A percentile compares a stretch with the other conserved stretches of the same genome.
Evolutionary conservation across 768 basidiomycete species (phyloP).

Genomic region (Crassisporium funariophilum): DNA sequence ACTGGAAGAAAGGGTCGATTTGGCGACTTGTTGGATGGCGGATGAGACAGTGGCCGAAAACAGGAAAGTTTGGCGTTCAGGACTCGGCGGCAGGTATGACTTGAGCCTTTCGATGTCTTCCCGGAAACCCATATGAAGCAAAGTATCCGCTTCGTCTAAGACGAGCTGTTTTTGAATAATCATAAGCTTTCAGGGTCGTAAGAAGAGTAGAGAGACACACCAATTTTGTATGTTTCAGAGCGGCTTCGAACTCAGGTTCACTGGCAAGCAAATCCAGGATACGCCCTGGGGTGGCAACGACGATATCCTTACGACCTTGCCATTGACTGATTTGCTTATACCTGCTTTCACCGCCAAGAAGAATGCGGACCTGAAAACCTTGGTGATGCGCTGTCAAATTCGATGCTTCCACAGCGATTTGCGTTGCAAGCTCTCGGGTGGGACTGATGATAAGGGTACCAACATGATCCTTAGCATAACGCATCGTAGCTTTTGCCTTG

Average conservation of each 20-base stretch:
- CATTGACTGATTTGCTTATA: slow-evolving; percentile 68
- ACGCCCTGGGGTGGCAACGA: slow-evolving; percentile 91
- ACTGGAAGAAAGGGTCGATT: slow-evolving; percentile 54
- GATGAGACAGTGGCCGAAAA: slow-evolving; percentile 87
- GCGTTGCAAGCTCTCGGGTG: slow-evolving; percentile 87
- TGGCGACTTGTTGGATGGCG: slow-evolving; percentile 71
- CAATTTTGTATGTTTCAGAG: slow-evolving; percentile 55
- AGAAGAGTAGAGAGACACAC: slow-evolving; percentile 40
- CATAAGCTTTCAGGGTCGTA: not conserved
- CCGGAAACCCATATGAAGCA: slow-evolving; percentile 92
- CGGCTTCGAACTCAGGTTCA: slow-evolving; percentile 55
- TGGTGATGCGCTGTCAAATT: slow-evolving; percentile 62
- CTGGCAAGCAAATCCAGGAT: slow-evolving; percentile 70
- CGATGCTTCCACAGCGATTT: slow-evolving; percentile 84
- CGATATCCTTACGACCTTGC: slow-evolving; percentile 70
- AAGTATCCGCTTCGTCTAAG: slow-evolving; percentile 90
- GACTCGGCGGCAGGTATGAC: slow-evolving; percentile 56
- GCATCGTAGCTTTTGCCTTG: slow-evolving; percentile 19
- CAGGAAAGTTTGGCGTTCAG: slow-evolving; percentile 85
- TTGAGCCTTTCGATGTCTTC: slow-evolving; percentile 80
- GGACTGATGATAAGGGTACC: slow-evolving; percentile 86
- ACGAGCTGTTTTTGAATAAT: slow-evolving; percentile 58
- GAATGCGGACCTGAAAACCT: slow-evolving; percentile 68
- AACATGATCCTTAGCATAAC: slow-evolving; percentile 43
- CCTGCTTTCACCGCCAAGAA: slow-evolving; percentile 79